A percentile compares a stretch with the other conserved stretches of the same genome.
Conservation (phyloP, 208 protist species). For the Crithidia brevicula region DNA sequence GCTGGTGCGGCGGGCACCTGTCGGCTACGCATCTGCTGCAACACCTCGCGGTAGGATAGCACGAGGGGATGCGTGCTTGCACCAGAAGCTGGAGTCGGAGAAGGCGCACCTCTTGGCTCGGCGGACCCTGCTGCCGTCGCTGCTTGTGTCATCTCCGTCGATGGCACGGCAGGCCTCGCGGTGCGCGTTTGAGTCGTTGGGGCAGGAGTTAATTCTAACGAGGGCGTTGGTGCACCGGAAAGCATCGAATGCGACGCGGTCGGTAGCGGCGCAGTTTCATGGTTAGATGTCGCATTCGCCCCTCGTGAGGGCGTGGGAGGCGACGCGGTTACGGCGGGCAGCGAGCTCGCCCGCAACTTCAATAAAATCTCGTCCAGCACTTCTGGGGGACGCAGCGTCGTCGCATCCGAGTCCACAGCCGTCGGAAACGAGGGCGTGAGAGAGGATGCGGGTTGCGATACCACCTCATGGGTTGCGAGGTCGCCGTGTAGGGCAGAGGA, state of each 20-base stretch:
- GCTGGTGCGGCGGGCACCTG: not conserved
- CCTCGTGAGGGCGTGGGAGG: not conserved
- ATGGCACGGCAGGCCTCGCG: not conserved
- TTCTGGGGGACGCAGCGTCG: not conserved
- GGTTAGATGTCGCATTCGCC: not conserved
- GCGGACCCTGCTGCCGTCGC: not conserved
- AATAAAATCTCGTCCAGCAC: slow-evolving; percentile 10
- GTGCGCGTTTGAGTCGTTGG: not conserved
- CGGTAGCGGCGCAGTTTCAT: too few relatives aligned
- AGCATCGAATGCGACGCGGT: too few relatives aligned
- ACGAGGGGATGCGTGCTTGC: not conserved
- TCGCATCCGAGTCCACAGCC: not conserved
- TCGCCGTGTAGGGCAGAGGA: not conserved
- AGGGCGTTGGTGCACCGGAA: too few relatives aligned
- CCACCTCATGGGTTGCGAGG: not conserved
- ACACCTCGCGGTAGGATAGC: not conserved
- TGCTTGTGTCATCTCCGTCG: not conserved
- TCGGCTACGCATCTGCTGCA: slow-evolving; percentile 16
- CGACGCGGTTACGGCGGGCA: not conserved
- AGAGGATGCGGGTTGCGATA: not conserved
- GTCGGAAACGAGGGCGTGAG: not conserved
- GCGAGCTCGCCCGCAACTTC: slow-evolving; percentile 11
- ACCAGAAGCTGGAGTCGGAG: not conserved
- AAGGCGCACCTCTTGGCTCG: not conserved
- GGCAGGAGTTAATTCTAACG: too few relatives aligned